Evolutionary conservation across 208 protist genomes (phyloP), one percentile per base, ranked within the genome.

Genomic region (Trypanosoma cruzi): DNA sequence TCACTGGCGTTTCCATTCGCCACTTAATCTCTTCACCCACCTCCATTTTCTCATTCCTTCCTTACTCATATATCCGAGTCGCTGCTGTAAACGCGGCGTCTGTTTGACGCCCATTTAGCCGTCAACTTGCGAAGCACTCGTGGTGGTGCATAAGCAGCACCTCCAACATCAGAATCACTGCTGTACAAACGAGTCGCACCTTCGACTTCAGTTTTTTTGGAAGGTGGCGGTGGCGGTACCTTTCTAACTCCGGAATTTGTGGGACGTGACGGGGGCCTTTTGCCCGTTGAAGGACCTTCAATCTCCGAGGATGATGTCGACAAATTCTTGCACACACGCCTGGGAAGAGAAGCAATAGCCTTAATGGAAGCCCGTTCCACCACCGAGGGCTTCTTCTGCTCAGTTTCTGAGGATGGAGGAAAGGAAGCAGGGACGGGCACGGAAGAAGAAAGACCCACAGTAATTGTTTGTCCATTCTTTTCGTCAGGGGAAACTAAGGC

Each of bases 291-390:
- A 42, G 37, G 8, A 16, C 50, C 58, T 14, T 79, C 73, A 18
- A 29, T 49, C n/a, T 79, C 73, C 13, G 66, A 79, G 34, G 66
- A 79, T 11, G 79, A 85, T 26, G 83, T 88, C 59, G 69, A 77
- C 29, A 85, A 50, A 40, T 80, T 57, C 61, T 81, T 85, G 4
- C 60, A 73, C 8, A 73, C 73, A 8, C 75, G 80, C 40, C 36
- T 64, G 10, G 77, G 77, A 10, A 65, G 54, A 46, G 31, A 26
- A 34, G 67, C 28, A 5, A 50, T n/a, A 14, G n/a, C 28, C 31
- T 53, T 68, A 16, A 31, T 18, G 18, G 29, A n/a, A 7, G 46
- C 18, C 6, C 53, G n/a, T 8, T 44, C 52, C 22, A 59, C 53
- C 13, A 46, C 40, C 2, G 31, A 24, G 42, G 55, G 24, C 40